A percentile compares a stretch with the other conserved stretches of the same genome.
These are phyloP conservation scores for Aspergillus sp. DNA, from an alignment of 2,329 filamentous ascomycete species.

Conservation along the genomic window DNA sequence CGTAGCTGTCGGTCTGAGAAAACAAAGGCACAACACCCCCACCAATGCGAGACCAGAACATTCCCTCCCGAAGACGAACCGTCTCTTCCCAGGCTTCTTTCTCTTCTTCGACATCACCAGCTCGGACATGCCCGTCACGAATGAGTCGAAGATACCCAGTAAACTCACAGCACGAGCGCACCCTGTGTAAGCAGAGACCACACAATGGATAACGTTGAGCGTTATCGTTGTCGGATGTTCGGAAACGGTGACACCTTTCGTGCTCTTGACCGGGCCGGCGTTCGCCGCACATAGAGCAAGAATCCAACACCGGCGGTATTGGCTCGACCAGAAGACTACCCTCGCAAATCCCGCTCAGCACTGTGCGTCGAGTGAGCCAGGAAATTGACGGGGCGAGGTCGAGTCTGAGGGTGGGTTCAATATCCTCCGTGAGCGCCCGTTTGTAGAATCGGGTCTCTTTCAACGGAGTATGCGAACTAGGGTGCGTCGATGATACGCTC, in stretches of 20 bases:
- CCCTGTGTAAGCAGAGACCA: constrained; percentile 71
- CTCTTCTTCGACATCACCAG: constrained; percentile 74
- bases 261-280: constrained; percentile 61
- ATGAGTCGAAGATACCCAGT: constrained; percentile 84
- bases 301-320: constrained; percentile 55
- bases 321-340: constrained; percentile 86
- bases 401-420: constrained; percentile 85
- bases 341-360: constrained; percentile 73
- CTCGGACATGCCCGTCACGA: constrained; percentile 84
- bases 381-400: constrained; percentile 85
- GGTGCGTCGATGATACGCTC: constrained; percentile 34
- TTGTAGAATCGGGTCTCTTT: constrained; percentile 96
- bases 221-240: constrained; percentile 75
- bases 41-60: constrained; percentile 94
- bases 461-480: constrained; percentile 47
- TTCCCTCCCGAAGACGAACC: constrained; percentile 77
- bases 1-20: constrained; percentile 17
- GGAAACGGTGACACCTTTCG: constrained; percentile 76
- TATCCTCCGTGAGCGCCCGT: constrained; percentile 76
- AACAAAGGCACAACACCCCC: constrained; percentile 74
- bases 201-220: constrained; percentile 87
- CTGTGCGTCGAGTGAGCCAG: constrained; percentile 82
- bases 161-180: constrained; percentile 86
- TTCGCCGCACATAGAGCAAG: constrained; percentile 87
- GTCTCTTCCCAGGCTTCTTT: constrained; percentile 92